These are phyloP conservation scores for Phoma herbarum DNA, from an alignment of 2,329 filamentous ascomycete genomes.

Conservation along the genomic window DNA sequence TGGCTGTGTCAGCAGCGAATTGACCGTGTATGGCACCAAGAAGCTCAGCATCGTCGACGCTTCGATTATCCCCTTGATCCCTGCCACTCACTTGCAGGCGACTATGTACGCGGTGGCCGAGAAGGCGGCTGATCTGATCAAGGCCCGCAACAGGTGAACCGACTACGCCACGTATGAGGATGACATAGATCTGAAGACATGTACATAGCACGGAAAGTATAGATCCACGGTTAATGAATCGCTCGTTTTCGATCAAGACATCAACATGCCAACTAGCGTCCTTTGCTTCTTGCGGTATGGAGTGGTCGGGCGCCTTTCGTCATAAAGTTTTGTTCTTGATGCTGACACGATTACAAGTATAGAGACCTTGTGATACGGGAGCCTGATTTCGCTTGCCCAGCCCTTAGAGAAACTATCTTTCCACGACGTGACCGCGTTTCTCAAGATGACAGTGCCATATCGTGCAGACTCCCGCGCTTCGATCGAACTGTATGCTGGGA, in stretches of 20 bases:
- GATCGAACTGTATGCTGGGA: too few species aligned
- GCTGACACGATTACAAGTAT: too few species aligned
- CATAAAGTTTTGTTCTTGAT: too few species aligned
- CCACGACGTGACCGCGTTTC: too few species aligned
- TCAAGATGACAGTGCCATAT: too few species aligned
- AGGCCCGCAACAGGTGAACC: slow-evolving; percentile 25
- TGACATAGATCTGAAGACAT: neutral
- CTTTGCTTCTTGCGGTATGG: slow-evolving; percentile 40
- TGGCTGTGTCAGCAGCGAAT: slow-evolving; percentile 25
- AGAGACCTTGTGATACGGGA: too few species aligned
- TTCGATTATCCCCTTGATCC: slow-evolving; percentile 32
- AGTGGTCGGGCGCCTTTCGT: slow-evolving; percentile 42
- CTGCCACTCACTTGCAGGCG: slow-evolving; percentile 31
- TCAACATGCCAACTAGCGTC: slow-evolving; percentile 25
- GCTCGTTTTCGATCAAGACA: neutral
- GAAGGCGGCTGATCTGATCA: slow-evolving; percentile 30
- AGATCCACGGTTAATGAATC: slow-evolving; percentile 4
- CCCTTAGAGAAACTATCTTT: too few species aligned
- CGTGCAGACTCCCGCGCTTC: too few species aligned
- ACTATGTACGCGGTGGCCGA: slow-evolving; percentile 44
- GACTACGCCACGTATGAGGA: neutral
- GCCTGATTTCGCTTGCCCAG: too few species aligned
- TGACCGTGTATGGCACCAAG: slow-evolving; percentile 30
- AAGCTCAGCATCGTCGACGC: slow-evolving; percentile 36
- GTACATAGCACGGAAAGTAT: neutral